Percentiles rank a stretch among this genome's conserved stretches.
phyloP scores from a whole-genome alignment of 1,284 basidiomycete genomes.

The Trametes hirsuta region DNA sequence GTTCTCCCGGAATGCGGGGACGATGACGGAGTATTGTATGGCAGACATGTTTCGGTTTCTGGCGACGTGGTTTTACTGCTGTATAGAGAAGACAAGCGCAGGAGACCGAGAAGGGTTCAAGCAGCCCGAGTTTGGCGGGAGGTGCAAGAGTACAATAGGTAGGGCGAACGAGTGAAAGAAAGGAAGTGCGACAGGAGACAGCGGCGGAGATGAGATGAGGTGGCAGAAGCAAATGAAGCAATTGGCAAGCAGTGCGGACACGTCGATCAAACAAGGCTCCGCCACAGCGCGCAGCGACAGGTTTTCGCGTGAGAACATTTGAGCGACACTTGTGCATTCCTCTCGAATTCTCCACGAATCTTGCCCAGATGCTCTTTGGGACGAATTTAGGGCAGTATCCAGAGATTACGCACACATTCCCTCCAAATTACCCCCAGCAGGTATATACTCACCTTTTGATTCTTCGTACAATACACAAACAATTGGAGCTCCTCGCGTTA shows the following conservation, averaged over 20 bases:
- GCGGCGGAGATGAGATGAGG: conserved; percentile 3
- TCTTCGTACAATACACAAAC: too few species aligned
- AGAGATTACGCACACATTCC: too few species aligned
- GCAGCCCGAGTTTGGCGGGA: conserved; percentile 18
- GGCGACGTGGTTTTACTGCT: neutral
- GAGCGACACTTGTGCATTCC: too few species aligned
- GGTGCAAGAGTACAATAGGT: conserved; percentile 1
- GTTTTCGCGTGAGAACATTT: too few species aligned
- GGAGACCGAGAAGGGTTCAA: neutral
- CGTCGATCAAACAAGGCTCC: conserved; percentile 11
- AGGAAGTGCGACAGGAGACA: neutral
- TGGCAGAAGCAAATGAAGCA: neutral
- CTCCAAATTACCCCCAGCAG: too few species aligned
- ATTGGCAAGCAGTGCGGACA: conserved; percentile 6
- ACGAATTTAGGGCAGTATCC: too few species aligned
- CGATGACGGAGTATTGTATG: conserved; percentile 44
- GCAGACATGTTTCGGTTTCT: conserved; percentile 14
- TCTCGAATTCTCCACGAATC: too few species aligned
- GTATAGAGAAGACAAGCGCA: neutral
- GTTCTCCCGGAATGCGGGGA: conserved; percentile 52
- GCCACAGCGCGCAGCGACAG: too few species aligned
- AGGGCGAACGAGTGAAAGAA: conserved; percentile 4
- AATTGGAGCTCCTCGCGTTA: too few species aligned
- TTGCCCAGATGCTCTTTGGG: too few species aligned
- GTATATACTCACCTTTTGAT: too few species aligned